Evolutionary conservation across 148 eudicot species (phyloP).

Genomic region (Rhododendron griersonianum): DNA sequence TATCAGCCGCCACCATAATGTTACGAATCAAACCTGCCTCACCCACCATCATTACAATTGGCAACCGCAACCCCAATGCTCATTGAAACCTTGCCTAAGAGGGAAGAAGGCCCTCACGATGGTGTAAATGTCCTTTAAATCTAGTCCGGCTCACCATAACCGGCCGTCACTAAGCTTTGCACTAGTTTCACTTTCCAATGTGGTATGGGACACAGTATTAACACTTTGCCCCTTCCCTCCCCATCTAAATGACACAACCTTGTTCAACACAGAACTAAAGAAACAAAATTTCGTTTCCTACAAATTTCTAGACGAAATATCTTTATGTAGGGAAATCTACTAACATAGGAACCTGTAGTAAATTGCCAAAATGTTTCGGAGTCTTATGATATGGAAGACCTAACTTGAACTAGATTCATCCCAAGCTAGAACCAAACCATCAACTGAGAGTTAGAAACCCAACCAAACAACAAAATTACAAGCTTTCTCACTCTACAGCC

Average conservation of each 20-base stretch:
- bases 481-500: neutral
- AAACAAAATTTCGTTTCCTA: neutral
- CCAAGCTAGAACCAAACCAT: neutral
- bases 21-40: neutral
- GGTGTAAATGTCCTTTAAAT: neutral
- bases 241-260: neutral
- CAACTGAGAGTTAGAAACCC: neutral
- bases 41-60: neutral
- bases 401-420: constrained; percentile 4
- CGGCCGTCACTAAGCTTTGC: neutral
- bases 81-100: neutral
- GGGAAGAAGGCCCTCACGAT: neutral
- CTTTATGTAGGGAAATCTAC: neutral
- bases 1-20: neutral
- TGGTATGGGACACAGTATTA: neutral
- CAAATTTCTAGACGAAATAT: neutral
- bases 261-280: neutral
- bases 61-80: neutral
- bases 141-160: neutral
- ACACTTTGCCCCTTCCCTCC: neutral
- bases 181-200: neutral
- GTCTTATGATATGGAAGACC: neutral
- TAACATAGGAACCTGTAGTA: neutral
- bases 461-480: neutral
- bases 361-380: neutral